phyloP scores from a whole-genome alignment of 176 grass and related monocot species.

The Urochloa ruziziensis region DNA sequence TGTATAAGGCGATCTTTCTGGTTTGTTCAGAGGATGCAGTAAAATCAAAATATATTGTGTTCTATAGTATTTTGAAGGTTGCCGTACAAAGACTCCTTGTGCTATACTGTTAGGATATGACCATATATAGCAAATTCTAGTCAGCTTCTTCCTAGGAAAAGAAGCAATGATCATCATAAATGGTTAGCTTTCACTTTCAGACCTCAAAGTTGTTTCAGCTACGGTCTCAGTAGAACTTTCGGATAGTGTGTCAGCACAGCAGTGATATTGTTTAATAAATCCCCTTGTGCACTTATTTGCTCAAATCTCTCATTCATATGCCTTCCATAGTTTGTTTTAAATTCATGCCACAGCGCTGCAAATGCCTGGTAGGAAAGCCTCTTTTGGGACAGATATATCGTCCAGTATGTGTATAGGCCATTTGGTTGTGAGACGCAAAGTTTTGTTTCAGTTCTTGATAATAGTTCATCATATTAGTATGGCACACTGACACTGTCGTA shows the following conservation, averaged over 20 bases:
- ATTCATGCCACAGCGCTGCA: background rate
- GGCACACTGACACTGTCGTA: background rate
- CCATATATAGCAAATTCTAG: background rate
- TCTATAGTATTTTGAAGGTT: background rate
- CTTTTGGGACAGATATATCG: background rate
- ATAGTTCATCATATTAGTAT: background rate
- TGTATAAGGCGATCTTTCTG: background rate
- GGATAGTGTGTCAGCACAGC: background rate
- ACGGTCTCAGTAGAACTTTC: background rate
- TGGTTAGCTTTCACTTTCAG: background rate
- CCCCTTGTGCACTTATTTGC: background rate
- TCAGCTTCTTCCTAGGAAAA: background rate
- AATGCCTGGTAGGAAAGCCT: background rate
- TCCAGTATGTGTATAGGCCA: background rate
- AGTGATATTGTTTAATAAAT: background rate
- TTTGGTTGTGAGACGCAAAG: background rate
- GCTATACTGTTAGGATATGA: background rate
- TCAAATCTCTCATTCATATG: background rate
- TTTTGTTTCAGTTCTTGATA: background rate
- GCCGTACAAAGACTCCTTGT: background rate
- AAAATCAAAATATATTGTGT: background rate
- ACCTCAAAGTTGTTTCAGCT: background rate
- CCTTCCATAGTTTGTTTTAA: constrained; percentile 4
- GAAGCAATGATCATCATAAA: background rate
- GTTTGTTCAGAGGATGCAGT: constrained; percentile 14